phyloP scores from a whole-genome alignment of 768 basidiomycete genomes.

The Macrolepiota dolichaula region DNA sequence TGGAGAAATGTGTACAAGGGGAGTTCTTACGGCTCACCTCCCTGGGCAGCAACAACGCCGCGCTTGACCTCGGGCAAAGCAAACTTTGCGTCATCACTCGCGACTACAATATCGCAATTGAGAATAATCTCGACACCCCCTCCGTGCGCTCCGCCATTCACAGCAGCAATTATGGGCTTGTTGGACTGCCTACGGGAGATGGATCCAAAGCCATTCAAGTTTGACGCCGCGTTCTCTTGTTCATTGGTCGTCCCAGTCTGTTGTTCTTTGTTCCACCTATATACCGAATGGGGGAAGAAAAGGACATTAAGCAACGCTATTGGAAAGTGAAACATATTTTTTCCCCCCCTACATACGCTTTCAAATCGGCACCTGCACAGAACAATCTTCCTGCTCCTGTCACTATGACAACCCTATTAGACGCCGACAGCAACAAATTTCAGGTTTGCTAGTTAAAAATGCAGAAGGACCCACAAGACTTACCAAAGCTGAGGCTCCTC shows the following conservation, averaged over 20 bases:
- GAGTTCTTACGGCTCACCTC: constrained; percentile 42
- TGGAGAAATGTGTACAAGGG: neutral
- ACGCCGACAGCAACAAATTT: neutral
- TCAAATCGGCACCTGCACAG: constrained; percentile 79
- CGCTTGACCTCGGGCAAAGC: constrained; percentile 77
- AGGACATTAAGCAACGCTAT: neutral
- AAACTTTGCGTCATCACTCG: constrained; percentile 63
- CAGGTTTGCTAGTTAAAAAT: neutral
- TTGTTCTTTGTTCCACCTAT: constrained; percentile 64
- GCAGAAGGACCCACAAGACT: constrained; percentile 18
- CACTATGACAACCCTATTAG: constrained; percentile 65
- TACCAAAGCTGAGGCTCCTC: constrained; percentile 70
- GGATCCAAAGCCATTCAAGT: constrained; percentile 65
- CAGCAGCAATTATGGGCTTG: constrained; percentile 81
- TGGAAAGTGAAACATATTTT: neutral
- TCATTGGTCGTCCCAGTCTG: constrained; percentile 40
- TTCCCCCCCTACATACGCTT: constrained; percentile 61
- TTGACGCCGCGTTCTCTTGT: constrained; percentile 34
- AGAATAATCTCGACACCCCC: constrained; percentile 66
- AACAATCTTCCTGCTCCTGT: constrained; percentile 73
- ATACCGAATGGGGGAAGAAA: constrained; percentile 1
- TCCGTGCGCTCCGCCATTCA: constrained; percentile 69
- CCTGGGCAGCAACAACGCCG: constrained; percentile 70
- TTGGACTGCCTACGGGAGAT: constrained; percentile 63
- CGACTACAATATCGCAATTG: constrained; percentile 77